Evolutionary conservation across 371 early-diverging fungal genomes (phyloP).

Genomic region (Mortierella sp.): DNA sequence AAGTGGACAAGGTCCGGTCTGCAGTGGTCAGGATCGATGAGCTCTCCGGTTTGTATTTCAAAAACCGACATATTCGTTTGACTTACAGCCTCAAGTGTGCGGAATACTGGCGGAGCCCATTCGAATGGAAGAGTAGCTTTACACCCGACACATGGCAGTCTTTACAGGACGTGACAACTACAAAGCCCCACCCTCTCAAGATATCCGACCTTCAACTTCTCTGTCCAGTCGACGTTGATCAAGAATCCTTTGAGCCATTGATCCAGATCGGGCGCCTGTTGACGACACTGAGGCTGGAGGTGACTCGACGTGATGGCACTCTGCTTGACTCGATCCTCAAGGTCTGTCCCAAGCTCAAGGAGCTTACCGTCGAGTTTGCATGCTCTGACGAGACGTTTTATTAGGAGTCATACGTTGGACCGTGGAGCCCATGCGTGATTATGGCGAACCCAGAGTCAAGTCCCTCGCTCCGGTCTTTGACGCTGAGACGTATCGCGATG

Average conservation of each 20-base stretch:
- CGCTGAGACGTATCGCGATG: background rate
- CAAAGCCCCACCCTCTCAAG: background rate
- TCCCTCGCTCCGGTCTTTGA: background rate
- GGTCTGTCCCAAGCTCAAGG: background rate
- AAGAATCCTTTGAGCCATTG: background rate
- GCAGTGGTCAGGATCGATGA: too few species aligned
- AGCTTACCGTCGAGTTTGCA: background rate
- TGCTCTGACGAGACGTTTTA: background rate
- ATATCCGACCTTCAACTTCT: background rate
- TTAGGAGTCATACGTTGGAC: background rate
- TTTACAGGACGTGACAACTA: background rate
- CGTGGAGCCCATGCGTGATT: background rate
- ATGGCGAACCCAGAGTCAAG: background rate
- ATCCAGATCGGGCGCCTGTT: background rate
- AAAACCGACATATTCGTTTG: too few species aligned
- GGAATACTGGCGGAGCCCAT: background rate
- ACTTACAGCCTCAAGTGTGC: too few species aligned
- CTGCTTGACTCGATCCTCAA: background rate
- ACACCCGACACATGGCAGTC: background rate
- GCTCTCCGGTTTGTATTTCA: too few species aligned
- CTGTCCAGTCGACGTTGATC: background rate
- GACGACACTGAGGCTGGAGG: background rate
- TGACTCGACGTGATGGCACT: background rate
- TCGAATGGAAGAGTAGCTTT: background rate
- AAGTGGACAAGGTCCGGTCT: too few species aligned